Conservation (phyloP, 1,284 basidiomycete species). For the Tausonia pullulans region DNA sequence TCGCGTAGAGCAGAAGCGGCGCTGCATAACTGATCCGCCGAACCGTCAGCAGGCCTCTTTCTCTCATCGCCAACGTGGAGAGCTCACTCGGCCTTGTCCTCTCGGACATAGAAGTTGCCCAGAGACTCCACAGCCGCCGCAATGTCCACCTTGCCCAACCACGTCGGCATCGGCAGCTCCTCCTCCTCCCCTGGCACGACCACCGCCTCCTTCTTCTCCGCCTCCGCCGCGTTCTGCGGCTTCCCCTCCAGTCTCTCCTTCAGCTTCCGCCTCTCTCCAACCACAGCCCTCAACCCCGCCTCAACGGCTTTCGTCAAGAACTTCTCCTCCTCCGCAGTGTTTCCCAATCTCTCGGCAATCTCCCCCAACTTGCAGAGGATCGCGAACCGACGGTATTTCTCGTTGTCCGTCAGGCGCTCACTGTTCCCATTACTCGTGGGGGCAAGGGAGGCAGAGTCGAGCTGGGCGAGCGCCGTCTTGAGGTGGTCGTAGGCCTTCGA, state of each 20-base stretch:
- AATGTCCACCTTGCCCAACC: conserved; percentile 9
- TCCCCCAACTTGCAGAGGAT: conserved; percentile 9
- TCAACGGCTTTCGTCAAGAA: neutral
- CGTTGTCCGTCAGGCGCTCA: neutral
- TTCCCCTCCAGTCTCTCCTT: neutral
- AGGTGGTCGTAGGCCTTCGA: conserved; percentile 1
- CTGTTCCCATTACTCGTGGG: neutral
- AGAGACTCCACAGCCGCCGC: conserved; percentile 6
- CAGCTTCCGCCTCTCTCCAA: neutral
- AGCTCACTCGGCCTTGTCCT: conserved; percentile 13
- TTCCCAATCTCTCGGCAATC: conserved; percentile 4
- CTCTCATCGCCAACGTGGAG: neutral
- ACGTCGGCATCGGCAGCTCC: neutral
- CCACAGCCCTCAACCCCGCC: conserved; percentile 4
- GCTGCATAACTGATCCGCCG: conserved; percentile 4
- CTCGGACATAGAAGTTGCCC: conserved; percentile 2
- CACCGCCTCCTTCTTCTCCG: neutral
- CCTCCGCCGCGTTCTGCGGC: neutral
- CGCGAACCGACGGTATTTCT: conserved; percentile 5
- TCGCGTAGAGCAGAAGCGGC: conserved; percentile 16
- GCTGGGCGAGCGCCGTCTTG: conserved; percentile 13
- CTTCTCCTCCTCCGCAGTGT: conserved; percentile 3
- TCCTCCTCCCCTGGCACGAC: neutral
- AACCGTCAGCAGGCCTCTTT: neutral
- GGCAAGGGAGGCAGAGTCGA: conserved; percentile 11